These are phyloP conservation scores for Sporothrix variecibatus DNA, from an alignment of 2,329 filamentous ascomycete species.

Conservation along the genomic window DNA sequence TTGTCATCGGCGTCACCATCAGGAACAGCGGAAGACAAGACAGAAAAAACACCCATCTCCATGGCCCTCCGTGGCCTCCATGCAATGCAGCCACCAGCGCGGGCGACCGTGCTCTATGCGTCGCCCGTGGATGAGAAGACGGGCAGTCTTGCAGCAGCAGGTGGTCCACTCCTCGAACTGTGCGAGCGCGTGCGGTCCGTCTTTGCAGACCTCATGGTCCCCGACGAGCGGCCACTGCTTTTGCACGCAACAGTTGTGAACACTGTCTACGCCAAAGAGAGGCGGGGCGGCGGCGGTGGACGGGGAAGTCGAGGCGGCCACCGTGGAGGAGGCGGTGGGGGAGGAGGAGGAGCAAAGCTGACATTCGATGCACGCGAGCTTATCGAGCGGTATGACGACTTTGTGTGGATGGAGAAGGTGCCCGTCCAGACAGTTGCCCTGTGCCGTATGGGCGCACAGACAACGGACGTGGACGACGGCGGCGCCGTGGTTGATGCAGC, in stretches of 20 bases:
- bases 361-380: slow-evolving; percentile 57
- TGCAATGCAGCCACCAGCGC: slow-evolving; percentile 59
- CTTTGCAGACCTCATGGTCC: slow-evolving; percentile 60
- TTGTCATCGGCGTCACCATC: slow-evolving; percentile 32
- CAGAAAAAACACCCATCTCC: slow-evolving; percentile 33
- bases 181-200: slow-evolving; percentile 54
- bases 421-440: slow-evolving; percentile 72
- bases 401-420: slow-evolving; percentile 70
- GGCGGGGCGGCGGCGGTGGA: slow-evolving; percentile 37
- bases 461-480: slow-evolving; percentile 58
- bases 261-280: slow-evolving; percentile 66
- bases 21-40: not conserved
- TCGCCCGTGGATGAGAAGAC: slow-evolving; percentile 55
- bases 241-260: slow-evolving; percentile 87
- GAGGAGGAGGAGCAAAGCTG: slow-evolving; percentile 37
- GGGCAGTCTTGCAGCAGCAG: slow-evolving; percentile 50
- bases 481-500: slow-evolving; percentile 52
- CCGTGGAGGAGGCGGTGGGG: slow-evolving; percentile 30
- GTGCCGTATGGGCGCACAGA: slow-evolving; percentile 78
- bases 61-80: slow-evolving; percentile 58
- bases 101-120: slow-evolving; percentile 65
- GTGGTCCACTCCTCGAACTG: slow-evolving; percentile 55
- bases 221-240: slow-evolving; percentile 64
- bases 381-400: slow-evolving; percentile 62
- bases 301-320: slow-evolving; percentile 32